Evolutionary conservation across 306 rosid species (phyloP).

Genomic region (Spatholobus suberectus): DNA sequence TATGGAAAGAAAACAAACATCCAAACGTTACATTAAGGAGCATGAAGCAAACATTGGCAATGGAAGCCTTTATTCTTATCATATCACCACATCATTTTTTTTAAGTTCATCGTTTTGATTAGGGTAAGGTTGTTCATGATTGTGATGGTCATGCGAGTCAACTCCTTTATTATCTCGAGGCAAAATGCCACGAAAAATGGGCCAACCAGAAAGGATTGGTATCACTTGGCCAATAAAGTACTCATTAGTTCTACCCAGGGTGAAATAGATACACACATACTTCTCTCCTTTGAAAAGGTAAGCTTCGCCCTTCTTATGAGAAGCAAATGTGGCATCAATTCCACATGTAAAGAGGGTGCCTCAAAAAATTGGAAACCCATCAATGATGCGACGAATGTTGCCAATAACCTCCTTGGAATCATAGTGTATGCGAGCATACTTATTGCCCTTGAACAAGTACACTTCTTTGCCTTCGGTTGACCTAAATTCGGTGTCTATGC

Average conservation of each 20-base stretch:
- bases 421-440: not conserved
- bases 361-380: not conserved
- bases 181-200: too few species aligned
- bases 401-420: not conserved
- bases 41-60: too few species aligned
- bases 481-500: not conserved
- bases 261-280: not conserved
- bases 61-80: too few species aligned
- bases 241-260: not conserved
- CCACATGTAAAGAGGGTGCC: not conserved
- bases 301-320: not conserved
- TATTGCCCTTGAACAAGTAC: not conserved
- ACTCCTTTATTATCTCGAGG: too few species aligned
- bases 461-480: not conserved
- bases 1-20: too few species aligned
- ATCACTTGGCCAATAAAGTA: not conserved
- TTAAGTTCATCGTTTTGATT: too few species aligned
- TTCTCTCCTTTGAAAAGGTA: not conserved
- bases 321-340: not conserved
- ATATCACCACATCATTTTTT: too few species aligned
- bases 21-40: too few species aligned
- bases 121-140: too few species aligned
- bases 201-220: too few species aligned
- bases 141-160: too few species aligned
- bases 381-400: not conserved